Conservation (phyloP, 2,329 filamentous ascomycete species). For the Hansfordia pulvinata region DNA sequence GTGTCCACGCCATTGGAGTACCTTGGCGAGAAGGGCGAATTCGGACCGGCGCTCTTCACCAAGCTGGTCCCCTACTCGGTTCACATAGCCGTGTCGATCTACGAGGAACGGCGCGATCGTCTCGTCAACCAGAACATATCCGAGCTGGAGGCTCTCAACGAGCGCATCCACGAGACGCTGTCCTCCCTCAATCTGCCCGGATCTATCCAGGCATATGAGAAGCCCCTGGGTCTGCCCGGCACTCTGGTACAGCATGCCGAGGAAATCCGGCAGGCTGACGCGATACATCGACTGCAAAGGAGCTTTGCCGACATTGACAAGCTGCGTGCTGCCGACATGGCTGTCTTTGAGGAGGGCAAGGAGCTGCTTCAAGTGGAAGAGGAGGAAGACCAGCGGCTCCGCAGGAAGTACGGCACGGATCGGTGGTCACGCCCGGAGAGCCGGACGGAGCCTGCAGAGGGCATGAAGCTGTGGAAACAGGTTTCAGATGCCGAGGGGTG, state of each 20-base stretch:
- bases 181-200: constrained; percentile 80
- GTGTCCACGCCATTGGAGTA: constrained; percentile 68
- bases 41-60: constrained; percentile 75
- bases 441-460: constrained; percentile 46
- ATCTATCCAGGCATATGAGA: constrained; percentile 86
- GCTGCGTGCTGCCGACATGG: constrained; percentile 65
- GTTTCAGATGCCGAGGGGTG: constrained; percentile 76
- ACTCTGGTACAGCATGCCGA: constrained; percentile 81
- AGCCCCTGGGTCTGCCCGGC: constrained; percentile 79
- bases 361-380: constrained; percentile 67
- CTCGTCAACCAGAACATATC: constrained; percentile 78
- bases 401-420: constrained; percentile 72
- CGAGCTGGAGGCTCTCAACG: constrained; percentile 70
- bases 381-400: constrained; percentile 66
- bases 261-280: constrained; percentile 84
- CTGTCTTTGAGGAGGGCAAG: constrained; percentile 72
- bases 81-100: constrained; percentile 88
- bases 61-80: constrained; percentile 93
- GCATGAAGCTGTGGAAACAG: constrained; percentile 58
- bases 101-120: constrained; percentile 82
- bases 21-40: constrained; percentile 65
- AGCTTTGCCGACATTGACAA: constrained; percentile 85
- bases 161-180: constrained; percentile 65
- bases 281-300: constrained; percentile 59
- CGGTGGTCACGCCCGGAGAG: constrained; percentile 66